Conservation (phyloP, 73 alveolate genomes). For the Paramecium octaurelia region DNA sequence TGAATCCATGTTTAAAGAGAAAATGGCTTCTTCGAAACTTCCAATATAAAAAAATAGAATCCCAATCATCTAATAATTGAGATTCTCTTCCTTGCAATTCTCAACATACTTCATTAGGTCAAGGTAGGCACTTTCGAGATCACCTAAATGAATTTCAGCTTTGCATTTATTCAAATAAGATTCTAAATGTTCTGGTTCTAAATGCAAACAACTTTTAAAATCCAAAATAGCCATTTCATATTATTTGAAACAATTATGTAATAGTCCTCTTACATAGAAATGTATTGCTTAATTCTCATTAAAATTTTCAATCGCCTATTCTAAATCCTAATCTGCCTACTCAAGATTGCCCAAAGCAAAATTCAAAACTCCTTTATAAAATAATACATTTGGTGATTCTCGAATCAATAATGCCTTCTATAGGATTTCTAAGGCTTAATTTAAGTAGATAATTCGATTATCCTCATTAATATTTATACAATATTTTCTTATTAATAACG, state of each 20-base stretch:
- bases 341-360: slow-evolving; percentile 7
- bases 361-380: slow-evolving; percentile 26
- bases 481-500: slow-evolving; percentile 1
- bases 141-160: background rate
- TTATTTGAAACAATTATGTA: background rate
- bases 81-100: background rate
- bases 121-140: background rate
- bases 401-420: background rate
- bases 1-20: background rate
- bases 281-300: slow-evolving; percentile 52
- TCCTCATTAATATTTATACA: background rate
- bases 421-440: slow-evolving; percentile 5
- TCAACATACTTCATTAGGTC: slow-evolving; percentile 2
- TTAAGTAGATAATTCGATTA: background rate
- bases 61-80: background rate
- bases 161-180: slow-evolving; percentile 35
- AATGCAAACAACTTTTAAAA: slow-evolving; percentile 35
- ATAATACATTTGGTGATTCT: slow-evolving; percentile 10
- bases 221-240: slow-evolving; percentile 49
- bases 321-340: background rate
- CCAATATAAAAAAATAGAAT: slow-evolving; percentile 26
- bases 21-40: slow-evolving; percentile 15
- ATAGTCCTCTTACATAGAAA: slow-evolving; percentile 45
- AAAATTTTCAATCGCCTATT: slow-evolving; percentile 46
- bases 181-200: background rate